Conservation (phyloP, 495 filamentous ascomycete genomes). For the Sabuloglossum arenarium region DNA sequence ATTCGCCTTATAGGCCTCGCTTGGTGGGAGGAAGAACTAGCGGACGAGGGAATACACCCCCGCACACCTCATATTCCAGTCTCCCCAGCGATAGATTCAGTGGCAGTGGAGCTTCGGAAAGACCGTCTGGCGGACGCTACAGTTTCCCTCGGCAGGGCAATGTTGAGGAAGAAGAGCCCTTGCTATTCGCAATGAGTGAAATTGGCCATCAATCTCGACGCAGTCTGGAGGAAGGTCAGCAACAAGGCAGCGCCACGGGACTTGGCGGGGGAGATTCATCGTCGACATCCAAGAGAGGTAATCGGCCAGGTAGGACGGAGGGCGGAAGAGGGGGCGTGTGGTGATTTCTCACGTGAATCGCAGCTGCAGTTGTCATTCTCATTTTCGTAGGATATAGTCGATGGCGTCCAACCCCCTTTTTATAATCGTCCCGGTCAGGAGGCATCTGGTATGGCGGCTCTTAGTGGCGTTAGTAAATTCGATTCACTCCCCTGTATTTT, state of each 20-base stretch:
- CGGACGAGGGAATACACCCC: background rate
- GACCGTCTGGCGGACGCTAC: constrained; percentile 20
- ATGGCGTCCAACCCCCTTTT: too few relatives aligned
- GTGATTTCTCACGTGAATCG: background rate
- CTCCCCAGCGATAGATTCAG: background rate
- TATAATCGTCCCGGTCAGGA: too few relatives aligned
- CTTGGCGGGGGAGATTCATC: background rate
- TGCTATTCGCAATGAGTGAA: constrained; percentile 80
- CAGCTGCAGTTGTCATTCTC: too few relatives aligned
- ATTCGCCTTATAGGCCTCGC: background rate
- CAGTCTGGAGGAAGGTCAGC: constrained; percentile 44
- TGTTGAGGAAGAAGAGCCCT: constrained; percentile 52
- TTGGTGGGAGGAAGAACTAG: background rate
- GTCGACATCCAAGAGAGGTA: background rate
- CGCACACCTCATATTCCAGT: background rate
- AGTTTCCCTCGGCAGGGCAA: constrained; percentile 17
- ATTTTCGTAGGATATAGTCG: too few relatives aligned
- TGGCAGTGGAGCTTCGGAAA: constrained; percentile 9
- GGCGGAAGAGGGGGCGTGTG: background rate
- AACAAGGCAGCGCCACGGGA: background rate
- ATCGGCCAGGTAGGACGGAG: background rate
- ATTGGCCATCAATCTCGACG: constrained; percentile 42
- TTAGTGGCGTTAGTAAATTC: too few relatives aligned
- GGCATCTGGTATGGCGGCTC: too few relatives aligned
- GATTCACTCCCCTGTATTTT: too few relatives aligned